These are phyloP conservation scores for Drosera spatulata DNA, from an alignment of 179 eudicot species.

Conservation along the genomic window DNA sequence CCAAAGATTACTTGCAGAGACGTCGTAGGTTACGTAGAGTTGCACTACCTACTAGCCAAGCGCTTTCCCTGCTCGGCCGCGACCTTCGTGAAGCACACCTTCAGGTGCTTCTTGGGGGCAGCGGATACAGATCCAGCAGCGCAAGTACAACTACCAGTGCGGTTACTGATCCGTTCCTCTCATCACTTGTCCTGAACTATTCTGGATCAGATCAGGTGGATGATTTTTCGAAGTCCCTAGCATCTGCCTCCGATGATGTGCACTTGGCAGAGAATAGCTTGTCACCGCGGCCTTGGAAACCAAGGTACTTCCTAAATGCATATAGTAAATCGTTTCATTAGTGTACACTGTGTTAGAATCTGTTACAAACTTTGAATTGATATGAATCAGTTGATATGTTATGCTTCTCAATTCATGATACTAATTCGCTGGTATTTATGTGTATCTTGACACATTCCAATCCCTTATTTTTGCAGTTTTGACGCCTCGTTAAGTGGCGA, in stretches of 20 bases:
- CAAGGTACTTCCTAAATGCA: slow-evolving; percentile 31
- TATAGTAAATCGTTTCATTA: too few species aligned
- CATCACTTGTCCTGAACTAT: slow-evolving; percentile 61
- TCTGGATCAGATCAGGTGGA: slow-evolving; percentile 52
- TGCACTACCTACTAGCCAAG: slow-evolving; percentile 64
- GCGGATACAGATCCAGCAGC: slow-evolving; percentile 45
- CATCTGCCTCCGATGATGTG: slow-evolving; percentile 40
- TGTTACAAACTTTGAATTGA: too few species aligned
- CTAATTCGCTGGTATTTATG: not conserved
- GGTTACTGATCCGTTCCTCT: slow-evolving; percentile 58
- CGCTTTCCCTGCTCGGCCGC: slow-evolving; percentile 70
- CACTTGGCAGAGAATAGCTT: slow-evolving; percentile 22
- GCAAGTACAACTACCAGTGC: slow-evolving; percentile 21
- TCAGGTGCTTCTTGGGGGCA: slow-evolving; percentile 76
- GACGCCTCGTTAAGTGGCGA: slow-evolving; percentile 61
- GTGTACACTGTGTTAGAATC: too few species aligned
- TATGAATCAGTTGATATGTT: too few species aligned
- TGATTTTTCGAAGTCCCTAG: slow-evolving; percentile 56
- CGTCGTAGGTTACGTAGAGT: slow-evolving; percentile 67
- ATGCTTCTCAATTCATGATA: not conserved
- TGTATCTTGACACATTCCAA: not conserved
- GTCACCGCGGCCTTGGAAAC: slow-evolving; percentile 50
- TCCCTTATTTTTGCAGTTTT: slow-evolving; percentile 31
- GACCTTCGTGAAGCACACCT: slow-evolving; percentile 93
- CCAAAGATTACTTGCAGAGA: slow-evolving; percentile 53